These are phyloP conservation scores for Malassezia obtusa DNA, from an alignment of 1,284 basidiomycete genomes.

Conservation along the genomic window DNA sequence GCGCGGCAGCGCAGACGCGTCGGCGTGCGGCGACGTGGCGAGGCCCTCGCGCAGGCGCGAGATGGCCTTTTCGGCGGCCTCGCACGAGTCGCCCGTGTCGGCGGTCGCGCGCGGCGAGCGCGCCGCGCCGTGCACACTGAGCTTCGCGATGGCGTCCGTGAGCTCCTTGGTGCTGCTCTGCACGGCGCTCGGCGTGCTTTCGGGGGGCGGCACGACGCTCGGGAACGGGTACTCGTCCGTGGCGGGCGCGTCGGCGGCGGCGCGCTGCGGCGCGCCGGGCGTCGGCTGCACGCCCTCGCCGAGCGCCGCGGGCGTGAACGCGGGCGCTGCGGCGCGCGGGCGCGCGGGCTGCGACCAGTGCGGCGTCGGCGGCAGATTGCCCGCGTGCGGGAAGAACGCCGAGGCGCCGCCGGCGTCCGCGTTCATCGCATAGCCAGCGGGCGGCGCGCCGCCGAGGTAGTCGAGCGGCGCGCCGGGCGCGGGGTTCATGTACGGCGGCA, in stretches of 20 bases:
- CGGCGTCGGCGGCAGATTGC: slow-evolving; percentile 26
- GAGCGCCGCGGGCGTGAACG: background rate
- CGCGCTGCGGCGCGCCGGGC: background rate
- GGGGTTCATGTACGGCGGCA: slow-evolving; percentile 20
- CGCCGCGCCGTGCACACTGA: slow-evolving; percentile 30
- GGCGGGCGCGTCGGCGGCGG: background rate
- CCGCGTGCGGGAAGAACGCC: background rate
- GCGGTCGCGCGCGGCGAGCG: slow-evolving; percentile 15
- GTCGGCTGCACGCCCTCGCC: background rate
- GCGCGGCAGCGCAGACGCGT: no score
- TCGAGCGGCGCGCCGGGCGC: slow-evolving; percentile 25
- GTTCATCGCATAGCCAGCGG: background rate
- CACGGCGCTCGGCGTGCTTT: background rate
- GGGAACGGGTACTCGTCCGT: background rate
- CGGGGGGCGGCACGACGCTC: background rate
- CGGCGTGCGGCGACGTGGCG: slow-evolving; percentile 3
- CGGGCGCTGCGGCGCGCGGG: background rate
- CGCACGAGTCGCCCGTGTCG: slow-evolving; percentile 20
- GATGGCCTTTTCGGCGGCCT: slow-evolving; percentile 21
- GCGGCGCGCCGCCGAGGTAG: background rate
- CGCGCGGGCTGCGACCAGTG: slow-evolving; percentile 30
- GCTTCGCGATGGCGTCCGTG: slow-evolving; percentile 28
- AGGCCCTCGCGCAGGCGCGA: slow-evolving; percentile 20
- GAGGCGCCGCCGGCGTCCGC: background rate
- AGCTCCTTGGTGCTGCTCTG: slow-evolving; percentile 23